Evolutionary conservation across 2,329 filamentous ascomycete genomes (phyloP), one percentile per base, ranked within the genome.

Genomic region (Hypoxylon sp.): DNA sequence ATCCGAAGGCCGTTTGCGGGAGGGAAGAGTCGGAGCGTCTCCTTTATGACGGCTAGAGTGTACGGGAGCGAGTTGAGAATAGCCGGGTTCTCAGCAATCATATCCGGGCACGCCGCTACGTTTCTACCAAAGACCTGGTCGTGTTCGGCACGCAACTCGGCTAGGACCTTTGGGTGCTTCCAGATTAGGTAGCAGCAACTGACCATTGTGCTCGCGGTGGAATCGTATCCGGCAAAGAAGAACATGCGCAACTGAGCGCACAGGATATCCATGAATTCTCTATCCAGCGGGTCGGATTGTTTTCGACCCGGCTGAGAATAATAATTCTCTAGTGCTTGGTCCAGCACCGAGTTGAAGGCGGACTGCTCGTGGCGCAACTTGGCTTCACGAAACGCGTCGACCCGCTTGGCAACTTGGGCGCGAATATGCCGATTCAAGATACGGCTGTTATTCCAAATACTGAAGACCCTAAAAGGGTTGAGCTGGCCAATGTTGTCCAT

Each of bases 41-140:
- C 88, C 71, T 88, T 86, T 68, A 88, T 82, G 20, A 88, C 82
- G 46, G 86, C 86, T 8, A 78, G 79, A 2, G 86, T 87, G 74
- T 87, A 89, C 0, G 82, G 80, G 14, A 89, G 81, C 30, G 82
- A 80, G 74, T 85, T 86, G 60, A 89, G 80, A 13, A 85, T 79
- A 33, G 82, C 75, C 3, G 85, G 81, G 30, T 85, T 77, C 11
- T 80, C 69, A 46, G 78, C 73, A 30, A 88, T 80, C 58, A 81
- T 75, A 2, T 75, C 74, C 31, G 81, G 80, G 3, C 81, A 80
- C 2, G 79, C 77, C 11, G 80, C 77, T 27, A 79, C 73, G 44
- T 84, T 81, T 5, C 79, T 68, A 10, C 85, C 83, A 51, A 88
- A 85, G 11, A 89, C 80, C 1, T 78, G 74, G 70, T 86, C 83